phyloP scores from a whole-genome alignment of 1,284 basidiomycete species.

The Melampsora larici-populina region DNA sequence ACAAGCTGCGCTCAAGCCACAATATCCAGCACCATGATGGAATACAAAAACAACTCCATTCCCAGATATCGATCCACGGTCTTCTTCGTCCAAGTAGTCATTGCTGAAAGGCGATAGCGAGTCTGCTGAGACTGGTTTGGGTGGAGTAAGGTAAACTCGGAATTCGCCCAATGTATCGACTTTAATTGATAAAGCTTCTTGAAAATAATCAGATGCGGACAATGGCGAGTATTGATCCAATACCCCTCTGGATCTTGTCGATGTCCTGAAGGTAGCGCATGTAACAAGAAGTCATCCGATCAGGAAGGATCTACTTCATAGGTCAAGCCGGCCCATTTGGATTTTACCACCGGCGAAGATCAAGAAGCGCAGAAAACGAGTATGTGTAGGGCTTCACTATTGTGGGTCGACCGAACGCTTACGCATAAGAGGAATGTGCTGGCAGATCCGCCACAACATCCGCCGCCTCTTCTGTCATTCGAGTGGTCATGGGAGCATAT shows the following conservation, averaged over 20 bases:
- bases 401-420: neutral
- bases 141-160: constrained; percentile 24
- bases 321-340: too few species aligned
- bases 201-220: constrained; percentile 50
- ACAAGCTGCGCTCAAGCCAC: constrained; percentile 81
- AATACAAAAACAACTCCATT: constrained; percentile 69
- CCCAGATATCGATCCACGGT: neutral
- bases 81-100: neutral
- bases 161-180: constrained; percentile 37
- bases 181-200: constrained; percentile 51
- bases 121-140: neutral
- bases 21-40: constrained; percentile 92
- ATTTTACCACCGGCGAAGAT: neutral
- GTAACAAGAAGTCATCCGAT: neutral
- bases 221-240: constrained; percentile 44
- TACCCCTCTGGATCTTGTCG: neutral
- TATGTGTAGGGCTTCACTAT: neutral
- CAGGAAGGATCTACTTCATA: neutral
- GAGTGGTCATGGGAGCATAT: neutral
- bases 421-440: neutral
- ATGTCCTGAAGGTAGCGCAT: neutral
- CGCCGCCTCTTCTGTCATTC: neutral
- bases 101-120: neutral
- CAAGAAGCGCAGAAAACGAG: neutral
- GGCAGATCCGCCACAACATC: neutral